Base-by-base conservation (phyloP, 1,139 yeast genomes). In the Taphrina deformans region DNA sequence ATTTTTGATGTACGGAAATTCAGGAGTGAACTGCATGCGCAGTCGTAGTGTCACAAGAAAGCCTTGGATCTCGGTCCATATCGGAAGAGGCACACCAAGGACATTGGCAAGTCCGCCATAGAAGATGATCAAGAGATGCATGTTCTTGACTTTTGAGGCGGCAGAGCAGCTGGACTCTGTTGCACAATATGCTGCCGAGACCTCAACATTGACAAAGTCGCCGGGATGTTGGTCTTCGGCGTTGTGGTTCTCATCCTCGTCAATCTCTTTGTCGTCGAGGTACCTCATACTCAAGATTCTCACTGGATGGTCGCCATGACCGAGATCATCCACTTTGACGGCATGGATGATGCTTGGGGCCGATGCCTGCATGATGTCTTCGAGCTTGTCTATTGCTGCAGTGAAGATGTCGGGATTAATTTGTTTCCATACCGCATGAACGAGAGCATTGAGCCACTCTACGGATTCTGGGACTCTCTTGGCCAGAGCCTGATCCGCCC, bases 311-410 rank as follows among this genome's bases (percentile, higher is more conserved):
- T 41, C 51, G 2, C 66, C 66, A 12, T 64, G 66, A 29, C 53
- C 52, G 12, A 64, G 26, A 48, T 53, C 56, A 9, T 65, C 63
- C 26, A 64, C 44, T 16, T 60, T 59, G 1, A 64, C 63, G 6
- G 52, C 59, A 33, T 64, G 62, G 7, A 64, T 51, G 26, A 64
- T 51, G 33, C 64, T 50, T 10, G 66, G 66, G 2, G 60, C 50
- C 6, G 64, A 58, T 24, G 64, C 64, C 33, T 64, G 64, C 66
- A 64, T 64, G 45, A 64, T 55, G 38, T 64, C 66, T 44, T 64
- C 66, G 21, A 64, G 35, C 55, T 48, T 52, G 45, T 64, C 64
- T 14, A 52, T 35, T 2, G 59, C 27, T 9, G 66, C 61, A 7
- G 53, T 41, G 40, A 64, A 58, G 9, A 64, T 33, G 38, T 58